These are phyloP conservation scores for Epichloe gansuensis DNA, from an alignment of 2,329 filamentous ascomycete species.

Conservation along the genomic window DNA sequence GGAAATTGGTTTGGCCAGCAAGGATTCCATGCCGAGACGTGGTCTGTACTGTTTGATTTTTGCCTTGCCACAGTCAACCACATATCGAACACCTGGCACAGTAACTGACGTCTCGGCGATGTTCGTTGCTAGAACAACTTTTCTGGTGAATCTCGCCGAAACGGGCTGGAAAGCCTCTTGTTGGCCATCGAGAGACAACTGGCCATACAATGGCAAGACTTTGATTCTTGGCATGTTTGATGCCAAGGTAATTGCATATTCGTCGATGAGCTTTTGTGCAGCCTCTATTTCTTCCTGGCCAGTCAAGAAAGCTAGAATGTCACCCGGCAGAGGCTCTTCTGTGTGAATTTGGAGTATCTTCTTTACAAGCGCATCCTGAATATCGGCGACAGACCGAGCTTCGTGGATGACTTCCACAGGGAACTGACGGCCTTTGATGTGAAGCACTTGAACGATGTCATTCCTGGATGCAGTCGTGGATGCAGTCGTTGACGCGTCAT, in stretches of 20 bases:
- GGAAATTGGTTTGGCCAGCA: constrained; percentile 82
- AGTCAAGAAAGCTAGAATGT: constrained; percentile 83
- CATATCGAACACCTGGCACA: constrained; percentile 81
- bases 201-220: constrained; percentile 77
- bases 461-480: constrained; percentile 4
- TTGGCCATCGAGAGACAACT: constrained; percentile 75
- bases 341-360: constrained; percentile 77
- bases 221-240: constrained; percentile 61
- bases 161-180: constrained; percentile 74
- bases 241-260: constrained; percentile 61
- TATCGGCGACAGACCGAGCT: constrained; percentile 61
- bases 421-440: constrained; percentile 78
- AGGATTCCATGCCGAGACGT: constrained; percentile 75
- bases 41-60: constrained; percentile 89
- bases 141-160: constrained; percentile 60
- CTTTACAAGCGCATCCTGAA: constrained; percentile 71
- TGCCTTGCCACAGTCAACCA: constrained; percentile 85
- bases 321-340: constrained; percentile 82
- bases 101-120: constrained; percentile 99
- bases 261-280: constrained; percentile 67
- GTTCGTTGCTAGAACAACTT: constrained; percentile 87
- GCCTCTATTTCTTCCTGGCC: constrained; percentile 89
- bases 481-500: constrained; percentile 14
- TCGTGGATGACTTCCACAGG: constrained; percentile 72
- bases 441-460: constrained; percentile 31